Evolutionary conservation across 2,329 filamentous ascomycete genomes (phyloP), one percentile per base, ranked within the genome.

Genomic region (Davidsoniella neocaledoniae): DNA sequence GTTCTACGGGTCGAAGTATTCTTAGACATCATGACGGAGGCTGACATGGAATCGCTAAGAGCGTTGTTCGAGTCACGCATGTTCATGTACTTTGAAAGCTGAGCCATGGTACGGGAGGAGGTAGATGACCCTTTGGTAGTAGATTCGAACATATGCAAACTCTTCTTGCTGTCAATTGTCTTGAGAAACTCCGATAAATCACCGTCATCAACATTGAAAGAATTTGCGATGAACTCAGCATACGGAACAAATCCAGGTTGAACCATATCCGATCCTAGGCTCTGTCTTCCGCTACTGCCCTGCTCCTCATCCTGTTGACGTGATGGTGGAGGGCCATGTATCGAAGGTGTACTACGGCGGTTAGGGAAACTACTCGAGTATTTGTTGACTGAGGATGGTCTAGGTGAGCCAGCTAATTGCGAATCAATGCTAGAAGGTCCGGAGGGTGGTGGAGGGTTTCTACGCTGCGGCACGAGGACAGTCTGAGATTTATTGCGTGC

Each of bases 341-440:
- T 83, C 0, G 87, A 93, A 21, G 81, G 77, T 42, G 87, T 77
- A 25, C 77, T 81, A 49, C 85, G 78, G 43, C 91, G 78, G 61
- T 94, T 86, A 5, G 82, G 84, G 59, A 98, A 98, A 59, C 88
- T 94, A 63, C 90, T 96, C 63, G 86, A 94, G 61, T 93, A 96
- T 43, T 85, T 79, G 53, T 79, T 81, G n/a, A 84, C 79, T 0
- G 82, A 78, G 7, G 78, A 73, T 4, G 86, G 85, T 54, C 83
- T 83, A 2, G 90, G 87, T 6, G 87, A 94, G 50, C 82, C 78
- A 5, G 81, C 79, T 50, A 76, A 68, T 6, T 86, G 79, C 36
- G 77, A 77, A 9, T 54, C 9, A 67, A 66, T 50, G 66, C 68
- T 17, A 73, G 60, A 3, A 68, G 68, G 2, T 68, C 70, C 5